Evolutionary conservation across 805 yeast species (phyloP).

Genomic region (Kurtzmaniella cleridarum): DNA sequence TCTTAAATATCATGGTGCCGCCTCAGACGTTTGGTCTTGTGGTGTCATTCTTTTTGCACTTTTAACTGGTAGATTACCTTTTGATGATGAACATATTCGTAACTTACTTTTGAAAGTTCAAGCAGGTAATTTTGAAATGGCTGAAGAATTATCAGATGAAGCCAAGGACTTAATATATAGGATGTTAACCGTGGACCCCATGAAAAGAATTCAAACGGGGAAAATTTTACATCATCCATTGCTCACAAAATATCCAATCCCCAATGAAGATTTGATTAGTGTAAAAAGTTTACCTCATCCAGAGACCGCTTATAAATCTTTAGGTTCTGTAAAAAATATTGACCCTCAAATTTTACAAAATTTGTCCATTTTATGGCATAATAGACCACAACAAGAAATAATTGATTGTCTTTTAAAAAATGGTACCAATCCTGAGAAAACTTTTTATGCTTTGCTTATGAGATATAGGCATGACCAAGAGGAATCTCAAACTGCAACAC

Average conservation of each 20-base stretch:
- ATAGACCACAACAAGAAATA: constrained; percentile 40
- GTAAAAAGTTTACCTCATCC: constrained; percentile 50
- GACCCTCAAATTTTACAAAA: constrained; percentile 51
- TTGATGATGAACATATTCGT: constrained; percentile 77
- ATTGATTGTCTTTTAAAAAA: constrained; percentile 28
- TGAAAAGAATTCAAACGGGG: constrained; percentile 61
- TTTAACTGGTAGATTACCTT: constrained; percentile 75
- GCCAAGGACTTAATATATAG: constrained; percentile 61
- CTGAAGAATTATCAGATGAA: constrained; percentile 53
- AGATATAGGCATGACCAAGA: constrained; percentile 40
- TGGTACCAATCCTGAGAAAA: constrained; percentile 41
- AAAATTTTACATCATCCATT: constrained; percentile 59
- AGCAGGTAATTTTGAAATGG: constrained; percentile 71
- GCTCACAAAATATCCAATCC: constrained; percentile 45
- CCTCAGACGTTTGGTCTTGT: constrained; percentile 86
- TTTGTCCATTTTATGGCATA: constrained; percentile 55
- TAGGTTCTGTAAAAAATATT: constrained; percentile 42
- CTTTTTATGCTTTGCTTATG: constrained; percentile 41
- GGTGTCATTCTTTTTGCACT: constrained; percentile 78
- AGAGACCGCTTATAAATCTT: constrained; percentile 46
- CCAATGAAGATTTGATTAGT: constrained; percentile 39
- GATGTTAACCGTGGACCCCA: constrained; percentile 70
- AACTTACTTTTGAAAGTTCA: constrained; percentile 69
- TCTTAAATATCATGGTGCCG: constrained; percentile 73
- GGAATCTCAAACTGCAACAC: constrained; percentile 9